Evolutionary conservation across 495 filamentous ascomycete genomes (phyloP).

Genomic region (Amorphotheca resinae): DNA sequence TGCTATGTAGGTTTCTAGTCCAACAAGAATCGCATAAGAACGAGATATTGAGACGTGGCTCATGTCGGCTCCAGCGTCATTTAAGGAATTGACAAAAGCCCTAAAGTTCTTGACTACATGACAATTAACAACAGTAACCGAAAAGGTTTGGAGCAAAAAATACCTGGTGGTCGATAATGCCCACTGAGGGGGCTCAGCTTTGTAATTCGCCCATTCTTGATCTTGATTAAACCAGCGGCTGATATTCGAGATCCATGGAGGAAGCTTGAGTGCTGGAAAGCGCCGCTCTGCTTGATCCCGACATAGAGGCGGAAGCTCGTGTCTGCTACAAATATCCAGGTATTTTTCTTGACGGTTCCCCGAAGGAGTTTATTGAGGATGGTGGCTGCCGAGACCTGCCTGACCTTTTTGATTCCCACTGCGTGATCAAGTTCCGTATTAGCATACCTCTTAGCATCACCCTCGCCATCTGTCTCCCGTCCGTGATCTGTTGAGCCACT

Average conservation of each 20-base stretch:
- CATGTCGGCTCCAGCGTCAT: conserved; percentile 68
- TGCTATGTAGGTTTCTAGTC: conserved; percentile 66
- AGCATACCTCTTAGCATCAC: conserved; percentile 36
- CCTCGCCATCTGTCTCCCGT: conserved; percentile 8
- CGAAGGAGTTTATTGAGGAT: conserved; percentile 62
- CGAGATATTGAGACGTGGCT: conserved; percentile 62
- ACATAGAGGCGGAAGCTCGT: conserved; percentile 79
- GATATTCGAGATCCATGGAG: conserved; percentile 69
- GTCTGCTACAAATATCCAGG: conserved; percentile 88
- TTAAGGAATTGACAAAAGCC: conserved; percentile 60
- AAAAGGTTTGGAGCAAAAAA: background rate
- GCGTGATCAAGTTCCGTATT: conserved; percentile 40
- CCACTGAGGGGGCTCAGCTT: conserved; percentile 50
- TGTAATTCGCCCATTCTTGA: conserved; percentile 62
- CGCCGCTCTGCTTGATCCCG: conserved; percentile 73
- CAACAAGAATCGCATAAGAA: conserved; percentile 69
- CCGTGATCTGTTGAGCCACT: background rate
- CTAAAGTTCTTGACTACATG: conserved; percentile 54
- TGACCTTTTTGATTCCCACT: conserved; percentile 49
- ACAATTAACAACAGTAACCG: conserved; percentile 2
- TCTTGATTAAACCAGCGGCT: conserved; percentile 74
- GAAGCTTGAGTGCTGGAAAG: conserved; percentile 86
- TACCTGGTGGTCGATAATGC: conserved; percentile 70
- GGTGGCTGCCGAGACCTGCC: conserved; percentile 52
- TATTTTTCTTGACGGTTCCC: conserved; percentile 59